Evolutionary conservation across 73 alveolate species (phyloP).

Genomic region (Paramecium pentaurelia): DNA sequence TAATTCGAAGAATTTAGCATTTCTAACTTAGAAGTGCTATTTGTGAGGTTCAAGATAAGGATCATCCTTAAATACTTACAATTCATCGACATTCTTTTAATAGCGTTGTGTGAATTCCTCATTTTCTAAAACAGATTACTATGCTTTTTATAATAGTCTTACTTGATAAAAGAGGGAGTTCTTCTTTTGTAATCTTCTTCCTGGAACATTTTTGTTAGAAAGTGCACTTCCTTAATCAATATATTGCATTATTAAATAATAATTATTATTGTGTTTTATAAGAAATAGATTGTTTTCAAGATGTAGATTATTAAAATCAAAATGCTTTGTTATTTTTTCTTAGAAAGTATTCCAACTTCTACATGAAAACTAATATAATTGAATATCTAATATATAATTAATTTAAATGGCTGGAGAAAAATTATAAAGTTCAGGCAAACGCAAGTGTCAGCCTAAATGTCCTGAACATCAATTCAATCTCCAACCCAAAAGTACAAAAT

Average conservation of each 20-base stretch:
- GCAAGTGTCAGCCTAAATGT: background rate
- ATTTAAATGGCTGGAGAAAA: slow-evolving; percentile 25
- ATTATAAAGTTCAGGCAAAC: background rate
- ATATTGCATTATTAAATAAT: background rate
- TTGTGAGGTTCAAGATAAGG: slow-evolving; percentile 28
- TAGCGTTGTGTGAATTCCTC: slow-evolving; percentile 4
- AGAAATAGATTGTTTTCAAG: background rate
- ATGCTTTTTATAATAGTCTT: background rate
- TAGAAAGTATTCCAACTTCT: background rate
- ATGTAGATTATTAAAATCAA: background rate
- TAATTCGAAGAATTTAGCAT: slow-evolving; percentile 39
- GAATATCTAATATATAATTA: background rate
- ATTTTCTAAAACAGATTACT: background rate
- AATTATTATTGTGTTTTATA: background rate
- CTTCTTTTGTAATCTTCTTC: background rate
- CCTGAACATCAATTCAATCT: background rate
- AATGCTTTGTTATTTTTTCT: background rate
- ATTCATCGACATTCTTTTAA: background rate
- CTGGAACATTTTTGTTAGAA: background rate
- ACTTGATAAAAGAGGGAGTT: slow-evolving; percentile 21
- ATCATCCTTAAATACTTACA: slow-evolving; percentile 36
- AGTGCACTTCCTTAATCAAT: slow-evolving; percentile 14
- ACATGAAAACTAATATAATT: background rate
- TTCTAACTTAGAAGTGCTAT: slow-evolving; percentile 55
- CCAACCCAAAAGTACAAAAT: slow-evolving; percentile 9